Conservation (phyloP, 441 rosid genomes). For the Gossypium gossypioides region DNA sequence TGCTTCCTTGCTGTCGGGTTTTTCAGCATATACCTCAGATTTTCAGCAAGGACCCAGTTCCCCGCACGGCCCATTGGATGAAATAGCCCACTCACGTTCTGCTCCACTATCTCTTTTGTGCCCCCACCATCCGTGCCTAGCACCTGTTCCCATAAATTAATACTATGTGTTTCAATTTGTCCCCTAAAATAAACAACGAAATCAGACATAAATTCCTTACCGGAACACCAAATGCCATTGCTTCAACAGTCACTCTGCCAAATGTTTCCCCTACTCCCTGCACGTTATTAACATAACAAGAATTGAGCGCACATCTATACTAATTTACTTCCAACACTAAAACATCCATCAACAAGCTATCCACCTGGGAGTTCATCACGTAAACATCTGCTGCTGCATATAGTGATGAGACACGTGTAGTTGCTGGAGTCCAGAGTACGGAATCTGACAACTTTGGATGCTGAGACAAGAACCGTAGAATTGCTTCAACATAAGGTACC, state of each 20-base stretch:
- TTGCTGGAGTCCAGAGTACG: slow-evolving; percentile 73
- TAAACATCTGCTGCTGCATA: slow-evolving; percentile 94
- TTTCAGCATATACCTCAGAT: slow-evolving; percentile 43
- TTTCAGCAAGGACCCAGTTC: slow-evolving; percentile 44
- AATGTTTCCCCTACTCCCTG: slow-evolving; percentile 95
- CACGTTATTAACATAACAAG: neutral
- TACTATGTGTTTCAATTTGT: neutral
- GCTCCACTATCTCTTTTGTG: slow-evolving; percentile 75
- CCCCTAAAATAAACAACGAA: neutral
- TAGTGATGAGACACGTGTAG: slow-evolving; percentile 77
- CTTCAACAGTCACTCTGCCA: slow-evolving; percentile 95
- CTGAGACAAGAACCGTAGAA: slow-evolving; percentile 44
- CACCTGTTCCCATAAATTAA: slow-evolving; percentile 32
- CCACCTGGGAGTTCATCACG: slow-evolving; percentile 85
- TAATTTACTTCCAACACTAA: neutral
- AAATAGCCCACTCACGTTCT: slow-evolving; percentile 74
- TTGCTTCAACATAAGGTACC: slow-evolving; percentile 64
- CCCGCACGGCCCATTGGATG: slow-evolving; percentile 71
- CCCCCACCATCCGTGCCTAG: slow-evolving; percentile 95
- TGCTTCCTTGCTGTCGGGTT: slow-evolving; percentile 48
- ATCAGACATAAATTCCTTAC: slow-evolving; percentile 22
- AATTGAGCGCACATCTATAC: neutral
- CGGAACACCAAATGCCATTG: slow-evolving; percentile 94
- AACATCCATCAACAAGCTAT: neutral
- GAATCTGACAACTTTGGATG: slow-evolving; percentile 58